Conservation (phyloP, 441 rosid genomes). For the Gossypium trilobum region DNA sequence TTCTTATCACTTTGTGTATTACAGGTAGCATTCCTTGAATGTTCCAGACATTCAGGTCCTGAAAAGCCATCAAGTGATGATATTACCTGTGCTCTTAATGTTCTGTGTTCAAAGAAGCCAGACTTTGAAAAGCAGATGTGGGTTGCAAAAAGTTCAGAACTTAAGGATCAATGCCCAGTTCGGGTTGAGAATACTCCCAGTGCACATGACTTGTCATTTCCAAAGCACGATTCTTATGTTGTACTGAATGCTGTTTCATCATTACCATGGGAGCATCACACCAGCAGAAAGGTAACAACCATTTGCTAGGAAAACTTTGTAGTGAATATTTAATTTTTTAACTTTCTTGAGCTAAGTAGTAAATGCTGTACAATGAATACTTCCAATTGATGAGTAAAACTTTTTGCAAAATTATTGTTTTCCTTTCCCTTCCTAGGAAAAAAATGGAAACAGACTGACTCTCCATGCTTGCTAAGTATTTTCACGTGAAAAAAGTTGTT, state of each 20-base stretch:
- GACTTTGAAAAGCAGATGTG: constrained; percentile 26
- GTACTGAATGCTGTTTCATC: constrained; percentile 21
- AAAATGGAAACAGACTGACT: no score
- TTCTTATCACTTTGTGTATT: constrained; percentile 10
- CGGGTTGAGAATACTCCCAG: constrained; percentile 19
- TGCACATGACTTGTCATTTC: constrained; percentile 22
- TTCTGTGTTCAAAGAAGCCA: constrained; percentile 27
- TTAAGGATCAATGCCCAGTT: constrained; percentile 42
- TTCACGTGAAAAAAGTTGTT: neutral
- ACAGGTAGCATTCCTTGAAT: constrained; percentile 39
- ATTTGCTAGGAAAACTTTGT: constrained; percentile 10
- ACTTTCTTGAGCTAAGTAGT: neutral
- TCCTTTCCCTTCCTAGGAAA: no score
- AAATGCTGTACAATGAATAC: neutral
- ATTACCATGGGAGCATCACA: constrained; percentile 17
- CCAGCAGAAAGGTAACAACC: constrained; percentile 33
- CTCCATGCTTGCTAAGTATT: neutral
- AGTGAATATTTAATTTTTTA: constrained; percentile 1
- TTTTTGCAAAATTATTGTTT: neutral
- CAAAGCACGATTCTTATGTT: constrained; percentile 19
- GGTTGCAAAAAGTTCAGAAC: constrained; percentile 23
- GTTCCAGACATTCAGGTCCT: constrained; percentile 29
- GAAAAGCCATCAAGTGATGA: constrained; percentile 21
- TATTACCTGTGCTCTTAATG: constrained; percentile 39
- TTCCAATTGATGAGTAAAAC: neutral